Percentiles rank a stretch among this genome's conserved stretches.
Conservation (phyloP, 495 filamentous ascomycete species). For the Mytilinidion resinicola region DNA sequence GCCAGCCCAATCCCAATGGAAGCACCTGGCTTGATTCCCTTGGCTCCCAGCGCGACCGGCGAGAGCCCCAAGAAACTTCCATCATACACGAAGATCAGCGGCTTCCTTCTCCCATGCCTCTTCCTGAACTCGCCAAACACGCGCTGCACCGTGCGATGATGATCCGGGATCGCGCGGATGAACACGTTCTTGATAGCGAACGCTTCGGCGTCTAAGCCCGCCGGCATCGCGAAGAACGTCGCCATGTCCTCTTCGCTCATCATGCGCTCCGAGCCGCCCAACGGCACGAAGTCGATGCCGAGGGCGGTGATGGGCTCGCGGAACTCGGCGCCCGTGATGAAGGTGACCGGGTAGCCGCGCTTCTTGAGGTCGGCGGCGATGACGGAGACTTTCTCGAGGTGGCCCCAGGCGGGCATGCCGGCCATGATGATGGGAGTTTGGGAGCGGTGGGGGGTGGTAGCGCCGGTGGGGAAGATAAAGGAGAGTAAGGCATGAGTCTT, state of each 20-base stretch:
- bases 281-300: constrained; percentile 7
- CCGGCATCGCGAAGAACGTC: background rate
- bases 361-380: constrained; percentile 6
- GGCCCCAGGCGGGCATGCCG: constrained; percentile 4
- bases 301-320: constrained; percentile 2
- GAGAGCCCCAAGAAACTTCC: background rate
- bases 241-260: constrained; percentile 13
- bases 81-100: constrained; percentile 5
- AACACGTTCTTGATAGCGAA: constrained; percentile 11
- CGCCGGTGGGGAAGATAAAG: no score
- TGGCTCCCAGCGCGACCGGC: constrained; percentile 4
- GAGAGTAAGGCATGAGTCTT: no score
- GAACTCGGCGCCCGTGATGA: constrained; percentile 4
- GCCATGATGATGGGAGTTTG: constrained; percentile 11
- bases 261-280: constrained; percentile 3
- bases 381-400: constrained; percentile 12
- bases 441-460: background rate
- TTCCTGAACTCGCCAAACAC: constrained; percentile 6
- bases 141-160: constrained; percentile 2
- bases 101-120: constrained; percentile 7
- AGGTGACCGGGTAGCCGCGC: constrained; percentile 14
- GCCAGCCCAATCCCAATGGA: constrained; percentile 9
- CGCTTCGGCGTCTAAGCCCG: constrained; percentile 1
- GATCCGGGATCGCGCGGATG: background rate
- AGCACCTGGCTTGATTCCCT: constrained; percentile 5